Base-by-base conservation (phyloP, 345 rosid genomes). In the Dipteronia dyeriana region DNA sequence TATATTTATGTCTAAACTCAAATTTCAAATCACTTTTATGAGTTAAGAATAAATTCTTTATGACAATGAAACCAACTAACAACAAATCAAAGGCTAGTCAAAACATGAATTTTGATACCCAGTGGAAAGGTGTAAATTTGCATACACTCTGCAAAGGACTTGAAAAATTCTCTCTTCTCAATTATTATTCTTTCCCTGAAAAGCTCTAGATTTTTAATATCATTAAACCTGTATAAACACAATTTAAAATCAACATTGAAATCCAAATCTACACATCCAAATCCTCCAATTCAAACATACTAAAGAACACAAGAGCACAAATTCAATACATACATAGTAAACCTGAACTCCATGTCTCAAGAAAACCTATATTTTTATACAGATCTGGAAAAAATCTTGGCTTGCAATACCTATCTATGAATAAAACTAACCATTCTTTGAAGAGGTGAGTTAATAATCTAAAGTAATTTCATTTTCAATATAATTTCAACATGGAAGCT, bases 391-490 rank as follows among this genome's bases (percentile, higher is more conserved):
- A 75, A 38, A n/a, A 20, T 22, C 29, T 63, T 19, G 1, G 43
- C 38, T 11, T 63, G 5, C 1, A 63, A 56, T 26, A 23, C 1
- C 49, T 10, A 49, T 49, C 59, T 23, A 23, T 5, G 47, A 29
- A 26, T 20, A 14, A 22, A 43, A 54, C 54, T 56, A 38, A 34
- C 65, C 23, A 38, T 66, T 22, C 4, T 54, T 49, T 26, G 45
- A 34, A 22, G 14, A n/a, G 17, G 5, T 53, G 26, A 16, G 19
- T 34, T 75, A 10, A 66, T 53, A 25, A 49, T 66, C 57, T 38
- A 61, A 53, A 70, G 66, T 41, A 66, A 72, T 70, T 81, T 64
- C 60, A 16, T 13, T n/a, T 47, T n/a, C 34, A 65, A 16, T 63
- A 47, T 19, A 73, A 54, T 61, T 22, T 65, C 54, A 34, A 9